Base-by-base conservation (phyloP, 2,329 filamentous ascomycete species). In the Fusarium anguioides region DNA sequence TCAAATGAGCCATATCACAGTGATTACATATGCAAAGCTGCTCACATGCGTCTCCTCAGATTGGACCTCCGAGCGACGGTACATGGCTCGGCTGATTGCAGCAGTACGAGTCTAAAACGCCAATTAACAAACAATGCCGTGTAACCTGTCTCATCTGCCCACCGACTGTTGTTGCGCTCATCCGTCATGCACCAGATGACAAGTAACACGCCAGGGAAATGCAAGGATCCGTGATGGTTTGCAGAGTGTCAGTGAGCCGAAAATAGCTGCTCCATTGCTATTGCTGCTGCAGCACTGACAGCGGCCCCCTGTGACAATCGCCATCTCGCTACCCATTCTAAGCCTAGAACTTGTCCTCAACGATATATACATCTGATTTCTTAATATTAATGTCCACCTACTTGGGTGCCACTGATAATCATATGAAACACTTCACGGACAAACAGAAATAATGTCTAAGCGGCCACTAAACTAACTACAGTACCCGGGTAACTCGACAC, bases 151-250 rank as follows among this genome's bases (percentile, higher is more conserved):
- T 63, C 42, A 37, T 33, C 35, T n/a, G 20, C 37, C 36, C 37
- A 31, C 26, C 40, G 23, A 18, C 53, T 29, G 23, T 29, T 21
- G 18, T 18, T 20, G 39, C 47, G 42, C 39, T 39, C 52, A 60
- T 50, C 64, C 36, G 53, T 62, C 64, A 47, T 56, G 15, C 37
- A 40, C 56, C 50, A 52, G 42, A 39, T 60, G 58, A 56, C 60
- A 66, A 63, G 64, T 71, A 47, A 48, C 39, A 52, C 51, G 39
- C 50, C 45, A 27, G 62, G 21, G 12, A 48, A 45, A 56, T 53
- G 51, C 58, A 48, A 50, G 46, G 58, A 41, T 64, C 60, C 42
- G 33, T 29, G 36, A 67, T 60, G 64, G 59, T 64, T 67, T 64
- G 64, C 64, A 67, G 58, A 37, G 40, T 63, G 42, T 31, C 37